These are phyloP conservation scores for Trifolium fragiferum DNA, from an alignment of 306 rosid genomes.

Conservation along the genomic window DNA sequence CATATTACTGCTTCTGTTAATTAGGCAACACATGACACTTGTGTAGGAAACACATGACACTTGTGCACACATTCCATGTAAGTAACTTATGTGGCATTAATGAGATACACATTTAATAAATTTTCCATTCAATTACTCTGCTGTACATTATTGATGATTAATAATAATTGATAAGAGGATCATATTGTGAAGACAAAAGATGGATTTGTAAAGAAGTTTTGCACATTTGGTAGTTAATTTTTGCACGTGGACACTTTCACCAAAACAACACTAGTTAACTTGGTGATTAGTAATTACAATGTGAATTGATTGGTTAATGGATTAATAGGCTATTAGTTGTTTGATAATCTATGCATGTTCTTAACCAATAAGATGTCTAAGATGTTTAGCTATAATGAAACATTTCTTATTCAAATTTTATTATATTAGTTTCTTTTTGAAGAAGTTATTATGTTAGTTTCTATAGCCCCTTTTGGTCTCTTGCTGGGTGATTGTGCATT, in stretches of 20 bases:
- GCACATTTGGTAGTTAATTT: background rate
- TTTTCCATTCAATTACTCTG: background rate
- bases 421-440: constrained; percentile 6
- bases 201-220: background rate
- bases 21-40: background rate
- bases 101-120: background rate
- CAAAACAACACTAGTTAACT: constrained; percentile 1
- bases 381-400: background rate
- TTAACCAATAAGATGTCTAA: background rate
- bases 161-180: background rate
- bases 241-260: background rate
- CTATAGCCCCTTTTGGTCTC: background rate
- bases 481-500: constrained; percentile 9
- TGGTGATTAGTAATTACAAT: background rate
- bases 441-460: constrained; percentile 15
- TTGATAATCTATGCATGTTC: background rate
- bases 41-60: background rate
- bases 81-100: background rate
- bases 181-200: background rate
- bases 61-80: background rate
- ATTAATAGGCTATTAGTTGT: background rate
- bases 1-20: background rate
- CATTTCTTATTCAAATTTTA: constrained; percentile 2
- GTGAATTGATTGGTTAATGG: constrained; percentile 7
- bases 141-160: constrained; percentile 1